phyloP scores from a whole-genome alignment of 768 basidiomycete species.

The Leccinum variicolor region DNA sequence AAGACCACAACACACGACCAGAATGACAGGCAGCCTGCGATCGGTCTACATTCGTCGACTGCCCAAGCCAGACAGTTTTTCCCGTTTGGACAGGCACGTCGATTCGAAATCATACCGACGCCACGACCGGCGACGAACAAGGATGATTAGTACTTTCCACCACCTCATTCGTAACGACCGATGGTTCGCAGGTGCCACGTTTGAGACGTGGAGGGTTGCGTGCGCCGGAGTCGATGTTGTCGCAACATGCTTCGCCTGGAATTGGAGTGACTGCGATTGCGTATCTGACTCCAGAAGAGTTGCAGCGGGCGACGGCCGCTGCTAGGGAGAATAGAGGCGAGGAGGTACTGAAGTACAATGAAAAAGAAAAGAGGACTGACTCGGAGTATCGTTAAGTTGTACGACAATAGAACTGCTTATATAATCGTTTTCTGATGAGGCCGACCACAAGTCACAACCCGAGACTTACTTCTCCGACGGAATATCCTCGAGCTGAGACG shows the following conservation, averaged over 20 bases:
- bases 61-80: conserved; percentile 49
- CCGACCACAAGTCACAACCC: too few species aligned
- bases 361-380: neutral
- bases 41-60: conserved; percentile 13
- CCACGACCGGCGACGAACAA: conserved; percentile 27
- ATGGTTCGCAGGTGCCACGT: conserved; percentile 43
- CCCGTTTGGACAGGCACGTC: conserved; percentile 46
- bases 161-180: conserved; percentile 26
- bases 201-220: conserved; percentile 66
- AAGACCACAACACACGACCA: conserved; percentile 15
- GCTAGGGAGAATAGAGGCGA: conserved; percentile 8
- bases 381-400: conserved; percentile 45
- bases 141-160: conserved; percentile 35
- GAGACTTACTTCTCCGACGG: too few species aligned
- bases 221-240: conserved; percentile 58
- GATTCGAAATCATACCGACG: conserved; percentile 37
- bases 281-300: conserved; percentile 21
- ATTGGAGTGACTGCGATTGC: conserved; percentile 21
- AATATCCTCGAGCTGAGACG: conserved; percentile 76
- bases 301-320: conserved; percentile 14
- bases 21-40: conserved; percentile 4
- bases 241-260: conserved; percentile 42
- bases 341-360: neutral
- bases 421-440: too few species aligned
- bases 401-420: too few species aligned